Evolutionary conservation across 2,329 filamentous ascomycete genomes (phyloP), one percentile per base, ranked within the genome.

Genomic region (Neonectria ditissima): DNA sequence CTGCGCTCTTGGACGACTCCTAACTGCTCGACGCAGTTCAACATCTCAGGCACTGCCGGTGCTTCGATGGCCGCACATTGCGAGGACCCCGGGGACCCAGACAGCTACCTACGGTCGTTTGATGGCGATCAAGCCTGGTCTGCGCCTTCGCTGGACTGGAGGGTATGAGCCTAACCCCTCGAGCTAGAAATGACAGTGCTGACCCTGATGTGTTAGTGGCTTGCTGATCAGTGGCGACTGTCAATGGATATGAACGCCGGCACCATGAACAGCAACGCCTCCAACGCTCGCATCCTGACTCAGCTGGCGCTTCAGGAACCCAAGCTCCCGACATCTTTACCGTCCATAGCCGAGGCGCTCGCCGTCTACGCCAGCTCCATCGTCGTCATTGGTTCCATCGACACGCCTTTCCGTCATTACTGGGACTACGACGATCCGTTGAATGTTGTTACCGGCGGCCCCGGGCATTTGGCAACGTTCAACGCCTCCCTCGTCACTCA

Each of bases 331-430:
- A 76, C 81, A 0, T 72, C 77, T 0, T 76, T 90, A 0, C 92
- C 92, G 0, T 92, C 89, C 2, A 82, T 92, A n/a, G 89, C 88
- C 0, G 92, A 96, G 76, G 89, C 90, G 0, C 75, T 96, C 0
- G 91, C 92, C 0, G 91, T 93, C 0, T 83, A 94, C 70, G 85
- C 87, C 0, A 87, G 88, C 4, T 89, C 86, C 37, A 92, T 91
- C 0, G 76, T 94, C 0, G 82, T 94, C 9, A 81, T 89, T 45
- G 83, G 86, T 9, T 79, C 88, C 2, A 77, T 86, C 9, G 82
- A 87, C 59, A 80, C 89, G 0, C 89, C 90, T 0, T 92, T 91
- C 71, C 80, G 83, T 0, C 85, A 87, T 39, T 83, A 77, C 56
- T 91, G 86, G 83, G 78, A 79, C 11, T 84, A 86, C 66, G 37